Base-by-base conservation (phyloP, 192 early-diverging fungal genomes). In the Coemansia sp. region DNA sequence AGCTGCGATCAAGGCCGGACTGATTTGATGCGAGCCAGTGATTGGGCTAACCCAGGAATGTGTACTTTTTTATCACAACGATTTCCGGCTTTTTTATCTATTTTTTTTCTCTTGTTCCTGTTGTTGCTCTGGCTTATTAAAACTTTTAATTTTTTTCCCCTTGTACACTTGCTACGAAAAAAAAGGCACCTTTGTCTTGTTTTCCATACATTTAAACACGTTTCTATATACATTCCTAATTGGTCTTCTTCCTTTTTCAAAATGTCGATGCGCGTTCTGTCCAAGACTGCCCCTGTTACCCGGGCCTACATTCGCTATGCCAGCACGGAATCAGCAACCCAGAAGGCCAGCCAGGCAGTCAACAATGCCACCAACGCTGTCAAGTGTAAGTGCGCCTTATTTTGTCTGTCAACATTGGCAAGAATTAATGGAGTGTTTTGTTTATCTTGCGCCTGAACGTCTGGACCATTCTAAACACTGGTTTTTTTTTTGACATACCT, bases 291-390 rank as follows among this genome's bases (percentile, higher is more conserved):
- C 22, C 79, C 79, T 2, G 74, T 62, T 22, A 60, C 79, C 16
- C 79, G 79, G 63, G 73, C 74, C 6, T 76, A 75, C 68, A 72
- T 76, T 73, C 79, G 79, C 66, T 76, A 76, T 56, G 79, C 79
- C 60, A 76, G 66, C 79, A 76, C 79, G 28, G 79, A 81, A 69
- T 75, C 79, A 51, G 60, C 67, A 33, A 28, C 78, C 33, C 73
- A 75, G 61, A 81, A 81, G 73, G 70, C 73, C 33, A 40, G 64
- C n/a, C 68, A 80, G 64, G 73, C 73, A 10, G 60, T 71, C 18
- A 60, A 61, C 54, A 72, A 56, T 55, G 77, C 77, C 12, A 62
- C 77, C 32, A 65, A 29, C 58, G 62, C 68, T 32, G 73, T 80
- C 56, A 71, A 80, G 63, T 77, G 74, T 76, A 76, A 69, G 74